Base-by-base conservation (phyloP, 306 rosid species). In the Parietaria judaica region DNA sequence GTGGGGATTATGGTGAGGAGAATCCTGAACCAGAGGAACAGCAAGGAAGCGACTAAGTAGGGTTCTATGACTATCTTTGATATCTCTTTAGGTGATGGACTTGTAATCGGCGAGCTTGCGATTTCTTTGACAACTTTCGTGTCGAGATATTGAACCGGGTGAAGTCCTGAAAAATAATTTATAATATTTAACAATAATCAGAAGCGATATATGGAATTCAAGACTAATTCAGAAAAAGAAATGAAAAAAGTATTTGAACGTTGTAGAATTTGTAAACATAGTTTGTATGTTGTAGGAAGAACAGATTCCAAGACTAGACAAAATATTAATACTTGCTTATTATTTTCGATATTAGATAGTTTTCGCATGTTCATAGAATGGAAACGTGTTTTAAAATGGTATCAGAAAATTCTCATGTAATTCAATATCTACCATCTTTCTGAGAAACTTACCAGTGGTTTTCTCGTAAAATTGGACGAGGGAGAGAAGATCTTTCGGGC, bases 21-120 rank as follows among this genome's bases (percentile, higher is more conserved):
- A 23, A 64, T 44, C 86, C 87, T 80, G 53, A 82, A 73, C 56
- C 80, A 74, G 38, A 89, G 76, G 74, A 89, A 89, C 70, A 76
- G 50, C 14, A 75, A 11, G 3, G 95, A 84, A 37, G 85, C 63
- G 8, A 54, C 71, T 11, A 89, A 66, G 65, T 76, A 82, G 35
- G 92, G 86, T 48, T 89, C 92, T 59, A 23, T 23, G 31, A 23
- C 31, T 23, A 72, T 76, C 61, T 63, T 78, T 37, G 46, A 67
- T 5, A 67, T 63, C 66, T 76, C 86, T 66, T 51, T 71, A 17
- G 69, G 67, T 37, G 75, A 73, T 54, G 59, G n/a, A 60, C 73
- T 65, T 51, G 57, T 67, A 45, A 74, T 60, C 0, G 67, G 71
- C 66, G 68, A 72, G 58, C 65, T 15, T 45, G 74, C 36, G 17